Percentiles rank a stretch among this genome's conserved stretches.
Conservation (phyloP, 805 yeast species). For the Yamadazyma olivae region DNA sequence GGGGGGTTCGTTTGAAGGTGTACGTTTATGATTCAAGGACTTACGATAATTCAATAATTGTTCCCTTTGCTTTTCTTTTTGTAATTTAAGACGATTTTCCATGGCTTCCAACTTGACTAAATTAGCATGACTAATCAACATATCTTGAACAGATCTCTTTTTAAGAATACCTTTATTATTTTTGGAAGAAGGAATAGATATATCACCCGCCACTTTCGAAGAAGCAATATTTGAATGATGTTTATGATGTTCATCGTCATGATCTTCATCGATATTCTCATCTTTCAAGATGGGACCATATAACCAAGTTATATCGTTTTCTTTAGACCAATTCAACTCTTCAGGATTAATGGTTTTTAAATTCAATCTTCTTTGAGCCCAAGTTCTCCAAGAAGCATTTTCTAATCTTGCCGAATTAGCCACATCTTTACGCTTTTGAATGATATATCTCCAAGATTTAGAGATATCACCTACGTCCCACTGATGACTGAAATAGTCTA, state of each 20-base stretch:
- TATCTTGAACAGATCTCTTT: constrained; percentile 80
- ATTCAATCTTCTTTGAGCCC: constrained; percentile 78
- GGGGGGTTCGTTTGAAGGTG: constrained; percentile 27
- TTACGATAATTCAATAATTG: constrained; percentile 7
- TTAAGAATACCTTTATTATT: constrained; percentile 79
- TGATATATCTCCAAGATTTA: constrained; percentile 93
- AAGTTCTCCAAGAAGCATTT: constrained; percentile 86
- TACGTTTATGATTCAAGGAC: constrained; percentile 7
- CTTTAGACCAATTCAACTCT: constrained; percentile 93
- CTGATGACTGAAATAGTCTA: constrained; percentile 90
- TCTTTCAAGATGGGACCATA: constrained; percentile 82
- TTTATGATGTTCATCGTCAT: constrained; percentile 12
- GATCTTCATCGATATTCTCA: constrained; percentile 23
- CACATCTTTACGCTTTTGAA: constrained; percentile 74
- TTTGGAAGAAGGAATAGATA: constrained; percentile 29
- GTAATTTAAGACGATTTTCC: constrained; percentile 30
- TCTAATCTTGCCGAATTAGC: constrained; percentile 52
- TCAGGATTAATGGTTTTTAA: constrained; percentile 84
- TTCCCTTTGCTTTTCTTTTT: constrained; percentile 25
- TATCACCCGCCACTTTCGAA: constrained; percentile 44
- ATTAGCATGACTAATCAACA: constrained; percentile 62
- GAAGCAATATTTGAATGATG: constrained; percentile 30
- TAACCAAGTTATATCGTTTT: constrained; percentile 95
- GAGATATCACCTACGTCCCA: constrained; percentile 96
- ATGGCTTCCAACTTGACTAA: constrained; percentile 40